A percentile compares a stretch with the other conserved stretches of the same genome.
Evolutionary conservation across 1,284 basidiomycete species (phyloP).

Genomic region (Cryptococcus amylolentus): DNA sequence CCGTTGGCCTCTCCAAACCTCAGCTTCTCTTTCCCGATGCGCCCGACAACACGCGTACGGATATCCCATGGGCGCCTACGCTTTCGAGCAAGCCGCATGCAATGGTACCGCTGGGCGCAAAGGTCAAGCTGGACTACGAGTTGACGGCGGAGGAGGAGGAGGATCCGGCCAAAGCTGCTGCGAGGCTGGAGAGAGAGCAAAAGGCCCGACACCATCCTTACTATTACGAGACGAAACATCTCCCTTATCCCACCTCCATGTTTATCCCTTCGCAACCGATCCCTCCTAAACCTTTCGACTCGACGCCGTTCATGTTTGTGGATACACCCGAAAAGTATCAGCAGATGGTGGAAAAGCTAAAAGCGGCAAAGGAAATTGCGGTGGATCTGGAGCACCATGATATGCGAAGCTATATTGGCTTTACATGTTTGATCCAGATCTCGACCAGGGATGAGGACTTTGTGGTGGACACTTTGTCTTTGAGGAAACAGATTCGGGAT

Average conservation of each 20-base stretch:
- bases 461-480: slow-evolving; percentile 73
- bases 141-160: slow-evolving; percentile 16
- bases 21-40: slow-evolving; percentile 65
- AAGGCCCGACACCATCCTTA: slow-evolving; percentile 63
- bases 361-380: slow-evolving; percentile 72
- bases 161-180: slow-evolving; percentile 9
- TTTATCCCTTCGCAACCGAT: slow-evolving; percentile 59
- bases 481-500: slow-evolving; percentile 69
- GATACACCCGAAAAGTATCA: slow-evolving; percentile 49
- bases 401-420: slow-evolving; percentile 77
- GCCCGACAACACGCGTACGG: slow-evolving; percentile 58
- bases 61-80: slow-evolving; percentile 59
- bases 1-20: slow-evolving; percentile 69
- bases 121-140: slow-evolving; percentile 18
- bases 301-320: slow-evolving; percentile 72
- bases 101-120: slow-evolving; percentile 64
- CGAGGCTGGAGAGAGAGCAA: slow-evolving; percentile 10
- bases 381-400: slow-evolving; percentile 93
- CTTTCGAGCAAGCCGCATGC: slow-evolving; percentile 67
- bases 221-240: slow-evolving; percentile 70
- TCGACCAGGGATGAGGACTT: slow-evolving; percentile 81
- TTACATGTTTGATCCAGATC: slow-evolving; percentile 91
- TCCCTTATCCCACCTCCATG: slow-evolving; percentile 66
- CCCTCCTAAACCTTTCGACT: slow-evolving; percentile 57
- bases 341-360: slow-evolving; percentile 55